phyloP scores from a whole-genome alignment of 495 filamentous ascomycete species.

The Xylaria telfairii region DNA sequence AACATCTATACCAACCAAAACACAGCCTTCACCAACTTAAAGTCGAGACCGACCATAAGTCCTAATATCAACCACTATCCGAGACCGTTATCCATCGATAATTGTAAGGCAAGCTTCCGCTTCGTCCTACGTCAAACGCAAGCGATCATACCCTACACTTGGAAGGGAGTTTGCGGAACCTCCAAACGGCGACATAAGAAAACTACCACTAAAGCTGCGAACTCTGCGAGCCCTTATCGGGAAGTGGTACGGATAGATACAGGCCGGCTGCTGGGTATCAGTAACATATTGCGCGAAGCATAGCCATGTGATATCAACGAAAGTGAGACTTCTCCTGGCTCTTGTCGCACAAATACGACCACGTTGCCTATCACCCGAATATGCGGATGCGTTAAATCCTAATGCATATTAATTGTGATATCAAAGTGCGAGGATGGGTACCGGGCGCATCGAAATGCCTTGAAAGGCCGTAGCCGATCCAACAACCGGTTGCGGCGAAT shows the following conservation, averaged over 20 bases:
- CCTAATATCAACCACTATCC: background rate
- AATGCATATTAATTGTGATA: background rate
- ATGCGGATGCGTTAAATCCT: background rate
- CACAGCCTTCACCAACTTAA: background rate
- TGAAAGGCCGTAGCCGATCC: background rate
- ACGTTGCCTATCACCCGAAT: background rate
- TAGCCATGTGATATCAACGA: too few species aligned
- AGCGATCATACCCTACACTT: background rate
- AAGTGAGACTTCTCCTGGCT: background rate
- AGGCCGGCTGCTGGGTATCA: background rate
- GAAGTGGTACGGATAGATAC: background rate
- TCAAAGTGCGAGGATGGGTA: background rate
- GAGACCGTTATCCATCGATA: background rate
- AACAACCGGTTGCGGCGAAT: background rate
- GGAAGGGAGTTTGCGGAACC: background rate
- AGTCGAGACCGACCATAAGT: background rate
- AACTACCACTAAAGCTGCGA: background rate
- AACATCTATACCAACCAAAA: background rate
- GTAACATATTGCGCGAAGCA: background rate
- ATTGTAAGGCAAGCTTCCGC: background rate
- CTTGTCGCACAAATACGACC: background rate
- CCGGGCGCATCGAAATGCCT: background rate
- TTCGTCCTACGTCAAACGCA: background rate
- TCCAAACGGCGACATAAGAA: background rate
- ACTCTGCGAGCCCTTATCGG: background rate